Base-by-base conservation (phyloP, 768 basidiomycete genomes). In the Tremella yokohamensis region DNA sequence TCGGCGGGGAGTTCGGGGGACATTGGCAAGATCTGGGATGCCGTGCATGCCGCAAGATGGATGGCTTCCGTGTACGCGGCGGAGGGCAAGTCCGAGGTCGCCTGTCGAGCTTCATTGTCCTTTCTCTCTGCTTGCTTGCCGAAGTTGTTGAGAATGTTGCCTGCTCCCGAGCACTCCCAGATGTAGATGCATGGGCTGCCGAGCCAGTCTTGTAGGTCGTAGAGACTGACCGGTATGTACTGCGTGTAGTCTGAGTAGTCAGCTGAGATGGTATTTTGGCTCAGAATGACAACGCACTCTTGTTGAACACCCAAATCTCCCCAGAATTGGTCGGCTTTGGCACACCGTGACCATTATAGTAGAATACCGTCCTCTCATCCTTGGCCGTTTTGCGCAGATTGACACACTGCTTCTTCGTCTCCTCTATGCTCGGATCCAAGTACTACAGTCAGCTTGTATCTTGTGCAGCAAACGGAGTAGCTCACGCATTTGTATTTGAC, bases 111-210 rank as follows among this genome's bases (percentile, higher is more conserved):
- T 47, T 78, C 78, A 24, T 69, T 70, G 59, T 79, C 77, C 15
- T 78, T 76, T 29, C 77, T 65, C 47, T 75, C 72, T 34, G 76
- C 75, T 44, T 75, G 74, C 58, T 79, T 78, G 50, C 88, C 89
- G 77, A 94, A 96, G 77, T 96, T 98, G 53, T 83, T 82, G 26
- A 98, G 79, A 42, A 98, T 84, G 77, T 97, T 85, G 0, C 96
- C 96, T 1, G 96, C 94, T n/a, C 90, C 89, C 1, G 91, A 93
- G 75, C 93, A 97, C 73, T 99, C 96, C 96, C 96, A 99, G 54
- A 99, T 90, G 75, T 93, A 98, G 25, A 98, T 90, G 26, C 89
- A 90, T 0, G 96, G 96, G 0, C 90, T 89, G 47, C 90, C 91
- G 3, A 98, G 79, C 90, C 92, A 97, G 18, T 81, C 83, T 74